Conservation (phyloP, 2,329 filamentous ascomycete species). For the Tolypocladium nubicola region DNA sequence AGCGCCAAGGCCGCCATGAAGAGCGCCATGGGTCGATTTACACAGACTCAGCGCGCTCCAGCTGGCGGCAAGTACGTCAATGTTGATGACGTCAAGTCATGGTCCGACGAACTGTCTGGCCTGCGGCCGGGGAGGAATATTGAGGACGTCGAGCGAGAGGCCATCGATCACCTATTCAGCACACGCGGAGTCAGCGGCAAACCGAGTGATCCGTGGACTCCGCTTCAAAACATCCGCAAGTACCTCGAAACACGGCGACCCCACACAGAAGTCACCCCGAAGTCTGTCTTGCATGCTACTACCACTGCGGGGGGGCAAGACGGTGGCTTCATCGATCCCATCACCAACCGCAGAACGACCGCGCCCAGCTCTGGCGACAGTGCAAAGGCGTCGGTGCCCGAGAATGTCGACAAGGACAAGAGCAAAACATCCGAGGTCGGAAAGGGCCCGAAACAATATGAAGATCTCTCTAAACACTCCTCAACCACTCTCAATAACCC, state of each 20-base stretch:
- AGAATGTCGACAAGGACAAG: not conserved
- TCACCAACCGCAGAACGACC: conserved; percentile 40
- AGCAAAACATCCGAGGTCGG: not conserved
- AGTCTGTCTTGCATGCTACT: conserved; percentile 14
- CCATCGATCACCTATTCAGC: conserved; percentile 32
- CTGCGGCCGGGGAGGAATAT: conserved; percentile 29
- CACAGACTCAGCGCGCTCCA: conserved; percentile 23
- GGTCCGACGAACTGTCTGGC: conserved; percentile 25
- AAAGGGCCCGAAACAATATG: not conserved
- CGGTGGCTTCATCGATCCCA: conserved; percentile 38
- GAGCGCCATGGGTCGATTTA: conserved; percentile 24
- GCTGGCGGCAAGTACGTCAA: conserved; percentile 21
- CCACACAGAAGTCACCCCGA: conserved; percentile 9
- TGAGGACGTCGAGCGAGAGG: conserved; percentile 33
- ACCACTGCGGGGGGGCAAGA: conserved; percentile 6
- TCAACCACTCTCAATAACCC: conserved; percentile 17
- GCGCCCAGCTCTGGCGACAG: not conserved
- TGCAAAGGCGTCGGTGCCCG: not conserved
- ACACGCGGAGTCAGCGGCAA: conserved; percentile 11
- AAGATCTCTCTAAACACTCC: conserved; percentile 23
- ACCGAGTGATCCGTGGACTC: conserved; percentile 18
- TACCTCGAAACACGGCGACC: conserved; percentile 14
- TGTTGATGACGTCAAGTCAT: conserved; percentile 22
- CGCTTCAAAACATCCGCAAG: conserved; percentile 21
- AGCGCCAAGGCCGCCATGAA: conserved; percentile 26